These are phyloP conservation scores for Aspergillus sp. DNA, from an alignment of 2,329 filamentous ascomycete species.

Conservation along the genomic window DNA sequence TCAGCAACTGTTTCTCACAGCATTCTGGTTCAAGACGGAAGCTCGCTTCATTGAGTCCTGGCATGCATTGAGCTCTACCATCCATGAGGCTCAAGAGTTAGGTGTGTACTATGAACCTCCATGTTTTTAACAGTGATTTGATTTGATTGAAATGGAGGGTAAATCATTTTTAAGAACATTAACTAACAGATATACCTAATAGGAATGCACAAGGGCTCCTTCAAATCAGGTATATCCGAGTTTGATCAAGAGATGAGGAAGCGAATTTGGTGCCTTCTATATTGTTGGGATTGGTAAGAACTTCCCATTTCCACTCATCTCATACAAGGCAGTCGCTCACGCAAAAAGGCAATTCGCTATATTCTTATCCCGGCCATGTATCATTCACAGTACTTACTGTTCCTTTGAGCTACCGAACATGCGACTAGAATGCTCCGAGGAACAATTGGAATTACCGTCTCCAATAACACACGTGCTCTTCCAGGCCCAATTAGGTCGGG, in stretches of 20 bases:
- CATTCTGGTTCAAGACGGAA: constrained; percentile 45
- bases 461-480: constrained; percentile 42
- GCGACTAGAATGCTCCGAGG: constrained; percentile 26
- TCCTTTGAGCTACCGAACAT: constrained; percentile 38
- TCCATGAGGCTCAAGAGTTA: constrained; percentile 47
- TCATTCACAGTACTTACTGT: constrained; percentile 39
- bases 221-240: constrained; percentile 33
- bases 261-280: constrained; percentile 44
- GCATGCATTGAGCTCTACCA: constrained; percentile 41
- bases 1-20: constrained; percentile 47
- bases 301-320: constrained; percentile 4
- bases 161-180: neutral
- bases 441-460: constrained; percentile 34
- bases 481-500: constrained; percentile 34
- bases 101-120: constrained; percentile 24
- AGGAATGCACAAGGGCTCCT: constrained; percentile 34
- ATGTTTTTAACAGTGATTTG: too few relatives aligned
- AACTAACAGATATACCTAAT: neutral
- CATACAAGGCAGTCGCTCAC: neutral
- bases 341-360: constrained; percentile 36
- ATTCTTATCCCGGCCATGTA: constrained; percentile 40
- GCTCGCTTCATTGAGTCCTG: constrained; percentile 46
- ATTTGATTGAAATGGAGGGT: neutral
- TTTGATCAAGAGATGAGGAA: constrained; percentile 46
- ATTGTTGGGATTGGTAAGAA: constrained; percentile 45